These are phyloP conservation scores for Castanea crenata DNA, from an alignment of 306 rosid genomes.

Conservation along the genomic window DNA sequence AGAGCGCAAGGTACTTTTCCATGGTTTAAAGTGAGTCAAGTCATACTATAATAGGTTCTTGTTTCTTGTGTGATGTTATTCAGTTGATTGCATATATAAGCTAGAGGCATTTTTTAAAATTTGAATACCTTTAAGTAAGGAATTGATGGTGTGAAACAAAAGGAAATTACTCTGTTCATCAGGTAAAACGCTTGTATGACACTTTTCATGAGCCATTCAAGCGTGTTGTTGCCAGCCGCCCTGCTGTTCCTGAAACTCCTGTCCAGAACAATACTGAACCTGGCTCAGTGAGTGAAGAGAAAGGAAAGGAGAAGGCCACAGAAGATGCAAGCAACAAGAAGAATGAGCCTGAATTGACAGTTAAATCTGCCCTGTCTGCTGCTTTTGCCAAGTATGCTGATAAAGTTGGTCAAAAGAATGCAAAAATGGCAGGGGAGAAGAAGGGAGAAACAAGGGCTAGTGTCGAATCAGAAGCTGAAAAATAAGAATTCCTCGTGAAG, in stretches of 20 bases:
- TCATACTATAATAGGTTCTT: neutral
- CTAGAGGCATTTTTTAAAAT: neutral
- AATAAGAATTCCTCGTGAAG: neutral
- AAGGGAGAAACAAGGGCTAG: conserved; percentile 37
- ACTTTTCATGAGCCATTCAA: conserved; percentile 95
- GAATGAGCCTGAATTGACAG: conserved; percentile 59
- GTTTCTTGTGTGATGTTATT: conserved; percentile 6
- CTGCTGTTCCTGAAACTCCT: conserved; percentile 43
- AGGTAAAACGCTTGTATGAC: conserved; percentile 89
- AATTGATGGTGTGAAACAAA: conserved; percentile 4
- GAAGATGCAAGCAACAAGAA: conserved; percentile 43
- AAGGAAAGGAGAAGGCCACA: conserved; percentile 30
- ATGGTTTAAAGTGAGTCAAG: conserved; percentile 8
- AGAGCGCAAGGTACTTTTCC: conserved; percentile 84
- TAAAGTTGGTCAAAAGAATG: conserved; percentile 46
- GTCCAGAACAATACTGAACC: conserved; percentile 42
- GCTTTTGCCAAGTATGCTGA: conserved; percentile 77
- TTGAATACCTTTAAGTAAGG: neutral
- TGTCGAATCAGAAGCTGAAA: conserved; percentile 24
- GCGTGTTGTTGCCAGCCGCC: conserved; percentile 58
- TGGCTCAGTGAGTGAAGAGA: conserved; percentile 36
- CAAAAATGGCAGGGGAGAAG: conserved; percentile 18
- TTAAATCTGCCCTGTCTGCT: conserved; percentile 77
- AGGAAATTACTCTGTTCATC: conserved; percentile 17
- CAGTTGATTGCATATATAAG: conserved; percentile 1